Evolutionary conservation across 2,329 filamentous ascomycete species (phyloP).

Genomic region (Pseudogymnoascus sp.): DNA sequence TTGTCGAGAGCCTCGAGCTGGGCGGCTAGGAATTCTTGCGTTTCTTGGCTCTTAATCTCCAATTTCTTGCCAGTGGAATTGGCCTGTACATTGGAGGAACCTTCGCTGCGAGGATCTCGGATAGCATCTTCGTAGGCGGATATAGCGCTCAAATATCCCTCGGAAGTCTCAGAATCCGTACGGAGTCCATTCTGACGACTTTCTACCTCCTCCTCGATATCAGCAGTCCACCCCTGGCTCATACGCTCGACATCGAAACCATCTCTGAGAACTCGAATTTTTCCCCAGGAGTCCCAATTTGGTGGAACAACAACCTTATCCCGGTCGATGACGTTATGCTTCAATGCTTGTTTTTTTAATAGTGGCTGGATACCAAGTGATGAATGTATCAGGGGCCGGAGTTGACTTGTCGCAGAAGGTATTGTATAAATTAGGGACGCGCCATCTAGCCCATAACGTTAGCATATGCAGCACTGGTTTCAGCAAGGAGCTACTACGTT

Average conservation of each 20-base stretch:
- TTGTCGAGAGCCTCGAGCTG: constrained; percentile 71
- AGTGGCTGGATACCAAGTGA: constrained; percentile 80
- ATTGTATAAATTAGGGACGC: constrained; percentile 80
- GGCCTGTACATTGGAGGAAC: constrained; percentile 42
- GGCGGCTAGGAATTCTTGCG: constrained; percentile 67
- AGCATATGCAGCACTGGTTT: not conserved
- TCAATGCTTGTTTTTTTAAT: constrained; percentile 68
- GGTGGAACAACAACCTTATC: constrained; percentile 91
- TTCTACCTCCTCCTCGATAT: constrained; percentile 54
- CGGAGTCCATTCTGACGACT: constrained; percentile 14
- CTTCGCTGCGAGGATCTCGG: constrained; percentile 61
- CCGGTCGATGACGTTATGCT: constrained; percentile 85
- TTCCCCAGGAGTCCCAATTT: constrained; percentile 98
- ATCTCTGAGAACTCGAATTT: constrained; percentile 85
- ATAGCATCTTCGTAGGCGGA: constrained; percentile 73
- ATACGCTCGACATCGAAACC: constrained; percentile 86
- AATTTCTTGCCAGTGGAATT: constrained; percentile 32
- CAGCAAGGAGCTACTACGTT: constrained; percentile 49
- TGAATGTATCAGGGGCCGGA: constrained; percentile 75
- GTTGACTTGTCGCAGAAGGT: constrained; percentile 65
- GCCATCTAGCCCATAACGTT: constrained; percentile 50
- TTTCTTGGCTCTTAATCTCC: constrained; percentile 60
- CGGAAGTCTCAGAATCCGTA: constrained; percentile 24
- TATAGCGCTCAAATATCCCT: constrained; percentile 48
- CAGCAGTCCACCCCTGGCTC: constrained; percentile 77